These are phyloP conservation scores for Nemania serpens DNA, from an alignment of 2,329 filamentous ascomycete genomes.

Conservation along the genomic window DNA sequence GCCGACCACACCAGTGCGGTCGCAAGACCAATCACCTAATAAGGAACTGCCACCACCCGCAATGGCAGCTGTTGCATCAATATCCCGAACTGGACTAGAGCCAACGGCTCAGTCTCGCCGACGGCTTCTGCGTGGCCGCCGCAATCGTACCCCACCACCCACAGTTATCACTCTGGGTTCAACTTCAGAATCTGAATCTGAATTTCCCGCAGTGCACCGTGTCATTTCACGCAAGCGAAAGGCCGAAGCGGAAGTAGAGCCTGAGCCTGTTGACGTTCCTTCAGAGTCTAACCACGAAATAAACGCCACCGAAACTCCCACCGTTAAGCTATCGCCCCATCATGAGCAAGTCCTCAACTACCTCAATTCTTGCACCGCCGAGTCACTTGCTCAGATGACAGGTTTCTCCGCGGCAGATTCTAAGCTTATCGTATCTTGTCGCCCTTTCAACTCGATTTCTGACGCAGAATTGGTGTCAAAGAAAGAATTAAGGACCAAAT, in stretches of 20 bases:
- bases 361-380: conserved; percentile 77
- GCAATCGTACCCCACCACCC: conserved; percentile 24
- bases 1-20: conserved; percentile 36
- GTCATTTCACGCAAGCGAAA: conserved; percentile 34
- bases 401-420: conserved; percentile 73
- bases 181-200: conserved; percentile 24
- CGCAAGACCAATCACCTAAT: conserved; percentile 25
- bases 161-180: conserved; percentile 27
- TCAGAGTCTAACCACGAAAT: conserved; percentile 3
- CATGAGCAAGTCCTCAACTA: conserved; percentile 71
- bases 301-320: not conserved
- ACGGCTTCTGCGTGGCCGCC: conserved; percentile 35
- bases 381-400: conserved; percentile 82
- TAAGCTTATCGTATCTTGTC: conserved; percentile 49
- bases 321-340: conserved; percentile 1
- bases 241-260: conserved; percentile 24
- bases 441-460: conserved; percentile 50
- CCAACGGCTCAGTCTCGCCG: conserved; percentile 29
- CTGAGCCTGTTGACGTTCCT: conserved; percentile 13
- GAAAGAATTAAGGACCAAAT: conserved; percentile 41
- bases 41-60: conserved; percentile 1
- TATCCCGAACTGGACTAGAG: not conserved
- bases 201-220: not conserved
- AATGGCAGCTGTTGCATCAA: conserved; percentile 10
- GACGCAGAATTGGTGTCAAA: conserved; percentile 67